A percentile compares a stretch with the other conserved stretches of the same genome.
Evolutionary conservation across 139 green algal genomes (phyloP).

Genomic region (Chlamydomonas sp.): DNA sequence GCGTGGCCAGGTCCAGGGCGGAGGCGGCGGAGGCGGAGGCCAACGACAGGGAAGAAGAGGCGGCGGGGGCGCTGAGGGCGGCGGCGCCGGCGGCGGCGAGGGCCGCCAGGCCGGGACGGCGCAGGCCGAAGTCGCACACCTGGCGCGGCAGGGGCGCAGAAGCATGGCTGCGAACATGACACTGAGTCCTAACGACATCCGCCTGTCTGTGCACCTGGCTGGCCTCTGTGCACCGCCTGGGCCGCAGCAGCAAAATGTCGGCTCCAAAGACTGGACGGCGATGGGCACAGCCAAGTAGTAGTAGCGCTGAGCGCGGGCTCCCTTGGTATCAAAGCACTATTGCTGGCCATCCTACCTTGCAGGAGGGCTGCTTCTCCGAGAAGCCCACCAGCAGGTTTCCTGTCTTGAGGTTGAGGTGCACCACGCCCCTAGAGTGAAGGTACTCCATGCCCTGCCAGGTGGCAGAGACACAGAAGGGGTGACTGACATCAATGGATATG

Average conservation of each 20-base stretch:
- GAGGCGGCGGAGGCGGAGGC: no score
- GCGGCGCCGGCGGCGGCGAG: neutral
- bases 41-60: neutral
- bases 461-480: no score
- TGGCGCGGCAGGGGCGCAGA: neutral
- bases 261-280: no score
- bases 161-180: neutral
- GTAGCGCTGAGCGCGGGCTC: neutral
- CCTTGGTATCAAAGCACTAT: no score
- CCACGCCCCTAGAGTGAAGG: slow-evolving; percentile 62
- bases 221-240: no score
- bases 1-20: slow-evolving; percentile 55
- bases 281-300: neutral
- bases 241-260: no score
- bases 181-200: neutral
- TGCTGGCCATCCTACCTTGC: slow-evolving; percentile 58
- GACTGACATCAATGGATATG: no score
- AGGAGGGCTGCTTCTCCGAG: slow-evolving; percentile 58
- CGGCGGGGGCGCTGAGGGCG: neutral
- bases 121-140: slow-evolving; percentile 22
- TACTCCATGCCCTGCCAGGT: slow-evolving; percentile 65
- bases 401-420: slow-evolving; percentile 71
- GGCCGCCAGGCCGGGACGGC: neutral
- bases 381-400: slow-evolving; percentile 69
- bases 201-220: no score